These are phyloP conservation scores for Samsoniella hepiali DNA, from an alignment of 2,329 filamentous ascomycete species.

Conservation along the genomic window DNA sequence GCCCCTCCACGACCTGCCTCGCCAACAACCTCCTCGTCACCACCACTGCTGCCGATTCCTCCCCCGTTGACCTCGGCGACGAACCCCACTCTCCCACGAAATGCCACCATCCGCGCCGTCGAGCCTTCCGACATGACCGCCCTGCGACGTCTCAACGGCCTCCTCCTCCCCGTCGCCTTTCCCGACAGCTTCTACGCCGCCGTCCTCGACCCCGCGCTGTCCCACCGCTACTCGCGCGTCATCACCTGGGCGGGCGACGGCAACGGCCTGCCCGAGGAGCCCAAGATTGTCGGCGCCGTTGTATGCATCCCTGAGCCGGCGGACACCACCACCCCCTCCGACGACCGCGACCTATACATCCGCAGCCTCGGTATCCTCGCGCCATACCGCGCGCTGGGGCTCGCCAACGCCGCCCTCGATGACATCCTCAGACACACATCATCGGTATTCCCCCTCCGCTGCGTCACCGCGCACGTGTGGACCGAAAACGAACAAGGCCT, in stretches of 20 bases:
- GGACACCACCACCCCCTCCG: not conserved
- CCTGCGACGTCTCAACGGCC: conserved; percentile 61
- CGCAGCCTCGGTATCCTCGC: conserved; percentile 62
- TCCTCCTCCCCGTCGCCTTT: conserved; percentile 63
- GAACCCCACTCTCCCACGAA: conserved; percentile 38
- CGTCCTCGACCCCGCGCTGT: conserved; percentile 47
- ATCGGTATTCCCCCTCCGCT: conserved; percentile 29
- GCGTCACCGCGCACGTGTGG: conserved; percentile 66
- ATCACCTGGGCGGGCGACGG: conserved; percentile 53
- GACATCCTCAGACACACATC: conserved; percentile 38
- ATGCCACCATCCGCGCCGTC: conserved; percentile 53
- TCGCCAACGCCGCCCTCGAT: conserved; percentile 56
- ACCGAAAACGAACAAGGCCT: conserved; percentile 62
- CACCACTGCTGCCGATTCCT: conserved; percentile 20
- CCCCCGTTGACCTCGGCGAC: conserved; percentile 24
- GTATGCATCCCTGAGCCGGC: conserved; percentile 57
- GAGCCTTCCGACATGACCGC: conserved; percentile 51
- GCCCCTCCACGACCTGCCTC: conserved; percentile 23
- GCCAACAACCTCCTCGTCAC: conserved; percentile 26
- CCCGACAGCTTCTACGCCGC: conserved; percentile 61
- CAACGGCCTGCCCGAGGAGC: conserved; percentile 26
- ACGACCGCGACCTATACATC: conserved; percentile 55
- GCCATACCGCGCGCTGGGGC: conserved; percentile 59
- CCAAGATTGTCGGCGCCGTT: conserved; percentile 58
- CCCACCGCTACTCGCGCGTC: conserved; percentile 56